These are phyloP conservation scores for Candida bentonensis DNA, from an alignment of 805 yeast species.

Conservation along the genomic window DNA sequence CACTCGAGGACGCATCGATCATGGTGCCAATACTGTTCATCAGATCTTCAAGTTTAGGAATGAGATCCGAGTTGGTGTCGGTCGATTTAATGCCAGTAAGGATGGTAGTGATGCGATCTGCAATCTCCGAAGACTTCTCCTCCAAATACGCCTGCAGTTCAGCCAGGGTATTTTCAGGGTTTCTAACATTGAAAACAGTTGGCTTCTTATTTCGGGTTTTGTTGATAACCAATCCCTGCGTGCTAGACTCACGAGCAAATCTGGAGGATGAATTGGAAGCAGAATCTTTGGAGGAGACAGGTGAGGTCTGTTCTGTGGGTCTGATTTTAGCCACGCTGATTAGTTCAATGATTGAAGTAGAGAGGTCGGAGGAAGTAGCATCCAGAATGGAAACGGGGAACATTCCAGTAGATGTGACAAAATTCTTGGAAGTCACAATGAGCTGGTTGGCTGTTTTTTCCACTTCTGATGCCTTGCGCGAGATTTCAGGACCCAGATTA, in stretches of 20 bases:
- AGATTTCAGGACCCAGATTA: constrained; percentile 7
- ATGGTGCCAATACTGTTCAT: constrained; percentile 66
- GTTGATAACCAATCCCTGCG: constrained; percentile 5
- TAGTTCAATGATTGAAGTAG: constrained; percentile 37
- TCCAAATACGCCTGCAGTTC: constrained; percentile 77
- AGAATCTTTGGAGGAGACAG: background rate
- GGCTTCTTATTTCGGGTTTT: constrained; percentile 1
- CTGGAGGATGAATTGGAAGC: background rate
- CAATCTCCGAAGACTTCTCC: constrained; percentile 86
- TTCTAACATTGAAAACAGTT: constrained; percentile 55
- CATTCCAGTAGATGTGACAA: constrained; percentile 44
- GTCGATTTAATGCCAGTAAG: constrained; percentile 35
- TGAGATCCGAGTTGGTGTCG: constrained; percentile 59
- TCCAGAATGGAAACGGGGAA: constrained; percentile 61
- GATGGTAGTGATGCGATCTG: constrained; percentile 74
- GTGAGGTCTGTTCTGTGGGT: constrained; percentile 3
- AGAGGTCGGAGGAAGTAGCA: constrained; percentile 61
- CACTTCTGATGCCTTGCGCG: constrained; percentile 26
- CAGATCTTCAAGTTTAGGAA: constrained; percentile 63
- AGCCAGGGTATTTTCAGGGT: constrained; percentile 78
- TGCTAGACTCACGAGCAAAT: background rate
- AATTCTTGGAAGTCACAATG: constrained; percentile 66
- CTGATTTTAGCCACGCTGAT: constrained; percentile 5
- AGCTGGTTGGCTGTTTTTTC: constrained; percentile 61
- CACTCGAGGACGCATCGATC: constrained; percentile 76